These are phyloP conservation scores for Serendipita indica DNA, from an alignment of 768 basidiomycete species.

Conservation along the genomic window DNA sequence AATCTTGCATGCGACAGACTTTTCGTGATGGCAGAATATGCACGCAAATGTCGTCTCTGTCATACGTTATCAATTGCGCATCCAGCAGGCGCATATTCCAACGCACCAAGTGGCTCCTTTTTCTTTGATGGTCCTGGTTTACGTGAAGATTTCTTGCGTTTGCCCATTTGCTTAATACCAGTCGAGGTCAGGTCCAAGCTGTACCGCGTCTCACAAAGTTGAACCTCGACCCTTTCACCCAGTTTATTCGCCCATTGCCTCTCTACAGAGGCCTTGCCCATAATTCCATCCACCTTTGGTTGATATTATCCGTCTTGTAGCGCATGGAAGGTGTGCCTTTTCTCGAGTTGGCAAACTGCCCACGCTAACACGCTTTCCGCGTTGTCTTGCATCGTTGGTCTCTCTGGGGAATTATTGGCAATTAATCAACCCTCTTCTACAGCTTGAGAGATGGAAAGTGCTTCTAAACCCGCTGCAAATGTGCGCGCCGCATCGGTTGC, in stretches of 20 bases:
- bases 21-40: slow-evolving; percentile 81
- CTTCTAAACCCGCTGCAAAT: slow-evolving; percentile 33
- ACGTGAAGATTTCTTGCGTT: slow-evolving; percentile 79
- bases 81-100: neutral
- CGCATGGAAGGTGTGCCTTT: slow-evolving; percentile 8
- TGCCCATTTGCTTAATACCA: slow-evolving; percentile 46
- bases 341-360: neutral
- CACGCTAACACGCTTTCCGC: neutral
- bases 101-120: slow-evolving; percentile 59
- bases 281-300: neutral
- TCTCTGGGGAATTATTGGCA: neutral
- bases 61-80: too few relatives aligned
- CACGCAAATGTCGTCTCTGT: slow-evolving; percentile 75
- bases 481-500: slow-evolving; percentile 80
- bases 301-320: neutral
- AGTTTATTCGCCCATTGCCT: too few relatives aligned
- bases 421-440: too few relatives aligned
- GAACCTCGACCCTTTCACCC: neutral
- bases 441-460: neutral
- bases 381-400: neutral
- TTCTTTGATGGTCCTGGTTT: slow-evolving; percentile 55
- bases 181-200: neutral
- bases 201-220: neutral
- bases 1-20: slow-evolving; percentile 69
- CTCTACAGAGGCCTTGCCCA: neutral